Evolutionary conservation across 345 rosid genomes (phyloP).

Genomic region (Acer yangbiense): DNA sequence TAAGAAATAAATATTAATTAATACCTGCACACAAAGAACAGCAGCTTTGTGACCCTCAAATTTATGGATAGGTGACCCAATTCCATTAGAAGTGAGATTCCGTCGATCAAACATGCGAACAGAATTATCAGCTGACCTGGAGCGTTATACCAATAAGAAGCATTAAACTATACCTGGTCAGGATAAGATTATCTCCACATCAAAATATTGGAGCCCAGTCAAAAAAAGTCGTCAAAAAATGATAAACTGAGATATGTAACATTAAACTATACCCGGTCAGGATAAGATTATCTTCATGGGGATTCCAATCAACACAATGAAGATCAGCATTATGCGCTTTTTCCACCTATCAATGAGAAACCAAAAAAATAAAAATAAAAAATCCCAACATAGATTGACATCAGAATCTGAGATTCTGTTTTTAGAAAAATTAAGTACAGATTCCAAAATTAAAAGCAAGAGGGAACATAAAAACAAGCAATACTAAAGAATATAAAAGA

Average conservation of each 20-base stretch:
- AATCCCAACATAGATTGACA: background rate
- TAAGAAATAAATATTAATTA: slow-evolving; percentile 7
- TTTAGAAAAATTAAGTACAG: background rate
- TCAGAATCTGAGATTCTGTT: slow-evolving; percentile 2
- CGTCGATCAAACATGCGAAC: slow-evolving; percentile 91
- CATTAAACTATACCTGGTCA: background rate
- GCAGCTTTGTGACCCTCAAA: slow-evolving; percentile 94
- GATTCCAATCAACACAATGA: slow-evolving; percentile 99
- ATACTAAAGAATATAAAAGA: background rate
- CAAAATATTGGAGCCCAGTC: background rate
- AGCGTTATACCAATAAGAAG: slow-evolving; percentile 16
- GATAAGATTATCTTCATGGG: slow-evolving; percentile 83
- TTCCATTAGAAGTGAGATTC: slow-evolving; percentile 73
- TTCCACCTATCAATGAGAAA: slow-evolving; percentile 63
- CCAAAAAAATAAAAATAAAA: background rate
- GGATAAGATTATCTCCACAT: slow-evolving; percentile 10
- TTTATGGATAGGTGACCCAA: slow-evolving; percentile 70
- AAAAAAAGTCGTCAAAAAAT: background rate
- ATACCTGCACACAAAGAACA: slow-evolving; percentile 92
- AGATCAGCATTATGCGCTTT: slow-evolving; percentile 96
- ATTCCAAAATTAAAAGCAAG: background rate
- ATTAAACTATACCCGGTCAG: slow-evolving; percentile 72
- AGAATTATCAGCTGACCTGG: slow-evolving; percentile 96
- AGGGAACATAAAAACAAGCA: background rate
- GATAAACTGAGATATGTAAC: slow-evolving; percentile 12